Conservation (phyloP, 1,284 basidiomycete species). For the Cryptococcus sp. region DNA sequence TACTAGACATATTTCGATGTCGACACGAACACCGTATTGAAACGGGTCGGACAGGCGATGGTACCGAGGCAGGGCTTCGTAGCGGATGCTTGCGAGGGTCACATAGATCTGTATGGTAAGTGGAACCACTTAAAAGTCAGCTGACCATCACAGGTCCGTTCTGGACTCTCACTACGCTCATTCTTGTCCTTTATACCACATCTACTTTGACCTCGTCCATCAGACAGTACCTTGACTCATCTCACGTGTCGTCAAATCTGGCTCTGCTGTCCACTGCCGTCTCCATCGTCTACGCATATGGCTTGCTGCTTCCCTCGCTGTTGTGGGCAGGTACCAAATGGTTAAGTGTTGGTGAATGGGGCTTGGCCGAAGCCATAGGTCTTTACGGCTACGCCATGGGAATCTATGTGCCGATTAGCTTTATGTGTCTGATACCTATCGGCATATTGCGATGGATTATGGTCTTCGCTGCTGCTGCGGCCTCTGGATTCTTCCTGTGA, state of each 20-base stretch:
- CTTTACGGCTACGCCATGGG: slow-evolving; percentile 58
- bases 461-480: slow-evolving; percentile 66
- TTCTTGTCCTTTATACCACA: slow-evolving; percentile 85
- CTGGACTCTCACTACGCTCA: slow-evolving; percentile 90
- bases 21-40: slow-evolving; percentile 53
- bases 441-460: slow-evolving; percentile 77
- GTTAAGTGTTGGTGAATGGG: slow-evolving; percentile 81
- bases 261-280: slow-evolving; percentile 77
- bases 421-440: slow-evolving; percentile 74
- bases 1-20: slow-evolving; percentile 56
- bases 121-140: background rate
- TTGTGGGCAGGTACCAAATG: slow-evolving; percentile 71
- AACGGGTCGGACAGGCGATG: slow-evolving; percentile 53
- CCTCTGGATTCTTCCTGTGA: slow-evolving; percentile 79
- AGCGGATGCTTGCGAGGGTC: slow-evolving; percentile 53
- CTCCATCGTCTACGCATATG: slow-evolving; percentile 81
- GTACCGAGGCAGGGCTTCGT: slow-evolving; percentile 55
- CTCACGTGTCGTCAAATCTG: slow-evolving; percentile 60
- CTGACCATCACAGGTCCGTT: slow-evolving; percentile 67
- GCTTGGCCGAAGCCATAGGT: slow-evolving; percentile 66
- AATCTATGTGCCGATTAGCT: slow-evolving; percentile 64
- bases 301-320: slow-evolving; percentile 71
- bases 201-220: slow-evolving; percentile 85
- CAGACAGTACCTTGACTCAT: slow-evolving; percentile 68
- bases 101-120: slow-evolving; percentile 57